A percentile compares a stretch with the other conserved stretches of the same genome.
Evolutionary conservation across 2,329 filamentous ascomycete species (phyloP).

Genomic region (Apiospora phragmitis): DNA sequence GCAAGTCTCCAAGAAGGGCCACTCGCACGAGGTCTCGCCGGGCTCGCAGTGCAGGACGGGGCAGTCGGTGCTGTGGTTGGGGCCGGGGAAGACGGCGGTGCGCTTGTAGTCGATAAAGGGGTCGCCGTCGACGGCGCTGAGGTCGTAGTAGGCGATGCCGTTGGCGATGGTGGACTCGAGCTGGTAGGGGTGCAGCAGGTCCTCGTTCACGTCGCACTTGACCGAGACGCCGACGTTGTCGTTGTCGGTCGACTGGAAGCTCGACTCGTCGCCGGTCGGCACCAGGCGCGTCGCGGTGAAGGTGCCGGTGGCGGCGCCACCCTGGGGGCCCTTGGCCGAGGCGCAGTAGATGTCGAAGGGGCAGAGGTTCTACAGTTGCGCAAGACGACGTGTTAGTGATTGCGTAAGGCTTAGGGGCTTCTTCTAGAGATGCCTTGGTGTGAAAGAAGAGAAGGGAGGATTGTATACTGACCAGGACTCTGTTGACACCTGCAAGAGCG

Average conservation of each 20-base stretch:
- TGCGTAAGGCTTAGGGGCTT: too few species aligned
- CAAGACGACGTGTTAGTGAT: background rate
- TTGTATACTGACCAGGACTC: background rate
- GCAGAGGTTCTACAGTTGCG: background rate
- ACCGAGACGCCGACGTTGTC: slow-evolving; percentile 24
- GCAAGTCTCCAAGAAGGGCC: slow-evolving; percentile 14
- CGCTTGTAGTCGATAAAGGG: slow-evolving; percentile 22
- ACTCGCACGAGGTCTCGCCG: slow-evolving; percentile 20
- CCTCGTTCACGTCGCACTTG: slow-evolving; percentile 19
- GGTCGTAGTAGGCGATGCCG: slow-evolving; percentile 22
- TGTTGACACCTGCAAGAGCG: background rate
- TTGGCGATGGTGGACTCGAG: slow-evolving; percentile 21
- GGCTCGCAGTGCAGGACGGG: slow-evolving; percentile 19
- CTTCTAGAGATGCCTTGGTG: background rate
- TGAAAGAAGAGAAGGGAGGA: background rate
- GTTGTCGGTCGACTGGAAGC: slow-evolving; percentile 15
- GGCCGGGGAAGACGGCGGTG: slow-evolving; percentile 20
- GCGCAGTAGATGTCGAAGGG: slow-evolving; percentile 8
- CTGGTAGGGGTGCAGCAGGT: slow-evolving; percentile 20
- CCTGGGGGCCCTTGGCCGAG: background rate
- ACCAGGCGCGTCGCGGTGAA: background rate
- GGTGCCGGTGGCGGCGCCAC: background rate
- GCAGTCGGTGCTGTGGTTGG: slow-evolving; percentile 12
- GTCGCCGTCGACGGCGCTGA: slow-evolving; percentile 23
- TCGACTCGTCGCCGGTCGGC: background rate